Base-by-base conservation (phyloP, 2,329 filamentous ascomycete species). In the Aspergillus japonicus region DNA sequence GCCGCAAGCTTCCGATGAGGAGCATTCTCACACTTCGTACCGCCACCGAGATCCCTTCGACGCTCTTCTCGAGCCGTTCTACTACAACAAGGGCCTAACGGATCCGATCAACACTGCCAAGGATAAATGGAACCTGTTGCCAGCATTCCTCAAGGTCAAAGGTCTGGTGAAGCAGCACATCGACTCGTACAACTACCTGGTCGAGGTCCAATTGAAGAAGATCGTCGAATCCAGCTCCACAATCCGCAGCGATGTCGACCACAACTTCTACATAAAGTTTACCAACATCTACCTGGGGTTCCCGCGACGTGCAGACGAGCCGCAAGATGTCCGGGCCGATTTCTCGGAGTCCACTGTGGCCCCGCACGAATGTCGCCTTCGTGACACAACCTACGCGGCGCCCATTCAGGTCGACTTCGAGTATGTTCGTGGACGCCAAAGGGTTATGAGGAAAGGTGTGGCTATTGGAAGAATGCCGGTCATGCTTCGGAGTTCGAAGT, bases 181-280 rank as follows among this genome's bases (percentile, higher is more conserved):
- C 72, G 96, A 99, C 80, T 98, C 95, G 24, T 99, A 96, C 83
- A 97, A 99, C 79, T 96, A 95, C 79, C 98, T 99, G 69, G 90
- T 97, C 66, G 92, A 99, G 68, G 90, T 96, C 58, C 93, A 98
- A 73, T 88, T 99, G 75, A 96, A 96, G 79, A 93, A 97, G 70
- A 99, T 99, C 68, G 89, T 99, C 66, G 88, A 91, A 73, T 91
- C 94, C 54, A 98, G 97, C 74, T 88, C 89, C 52, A 89, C 87
- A 47, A 90, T 99, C 64, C 87, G 90, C 66, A 96, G 93, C 76
- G 94, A 98, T 81, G 90, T 95, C 50, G 92, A 98, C 71, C 90
- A 90, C 64, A 90, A 89, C 66, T 98, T 98, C 74, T 96, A 90
- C 82, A 88, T 98, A 68, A 91, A 95, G 82, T 92, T 96, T 70